phyloP scores from a whole-genome alignment of 768 basidiomycete genomes.

The Lentinus brumalis region DNA sequence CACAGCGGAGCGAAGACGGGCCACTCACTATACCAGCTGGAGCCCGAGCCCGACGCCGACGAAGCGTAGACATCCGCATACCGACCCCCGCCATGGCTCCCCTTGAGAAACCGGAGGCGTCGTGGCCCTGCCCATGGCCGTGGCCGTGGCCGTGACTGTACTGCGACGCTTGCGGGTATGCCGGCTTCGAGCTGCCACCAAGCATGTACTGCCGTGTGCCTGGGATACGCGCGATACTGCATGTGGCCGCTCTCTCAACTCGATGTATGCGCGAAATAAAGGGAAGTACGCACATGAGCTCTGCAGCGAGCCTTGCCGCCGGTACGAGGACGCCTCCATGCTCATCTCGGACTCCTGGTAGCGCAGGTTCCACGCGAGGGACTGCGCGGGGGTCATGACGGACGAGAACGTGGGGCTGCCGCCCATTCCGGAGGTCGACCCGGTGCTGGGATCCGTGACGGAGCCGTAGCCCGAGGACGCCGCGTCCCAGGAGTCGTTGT shows the following conservation, averaged over 20 bases:
- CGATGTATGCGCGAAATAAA: background rate
- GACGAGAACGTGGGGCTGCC: constrained; percentile 18
- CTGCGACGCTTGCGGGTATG: background rate
- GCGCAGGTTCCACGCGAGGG: constrained; percentile 19
- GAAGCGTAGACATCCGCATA: constrained; percentile 13
- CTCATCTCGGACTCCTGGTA: constrained; percentile 1
- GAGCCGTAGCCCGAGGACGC: constrained; percentile 5
- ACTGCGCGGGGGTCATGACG: constrained; percentile 27
- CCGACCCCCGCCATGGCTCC: background rate
- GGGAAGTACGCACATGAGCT: constrained; percentile 4
- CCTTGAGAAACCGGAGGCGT: constrained; percentile 7
- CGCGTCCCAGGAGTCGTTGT: constrained; percentile 12
- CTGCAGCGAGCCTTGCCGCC: constrained; percentile 4
- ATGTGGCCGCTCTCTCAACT: too few relatives aligned
- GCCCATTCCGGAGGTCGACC: background rate
- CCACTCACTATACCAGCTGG: background rate
- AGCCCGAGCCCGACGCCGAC: constrained; percentile 8
- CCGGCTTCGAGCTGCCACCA: constrained; percentile 1
- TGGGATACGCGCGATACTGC: constrained; percentile 21
- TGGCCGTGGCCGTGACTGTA: constrained; percentile 2
- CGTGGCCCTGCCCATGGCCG: constrained; percentile 1
- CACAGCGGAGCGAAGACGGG: too few relatives aligned
- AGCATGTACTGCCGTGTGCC: constrained; percentile 6
- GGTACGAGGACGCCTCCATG: constrained; percentile 8
- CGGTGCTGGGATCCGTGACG: constrained; percentile 2